Percentiles rank a stretch among this genome's conserved stretches.
Conservation (phyloP, 352 stramenopile genomes). For the Phytophthora niederhauseri region DNA sequence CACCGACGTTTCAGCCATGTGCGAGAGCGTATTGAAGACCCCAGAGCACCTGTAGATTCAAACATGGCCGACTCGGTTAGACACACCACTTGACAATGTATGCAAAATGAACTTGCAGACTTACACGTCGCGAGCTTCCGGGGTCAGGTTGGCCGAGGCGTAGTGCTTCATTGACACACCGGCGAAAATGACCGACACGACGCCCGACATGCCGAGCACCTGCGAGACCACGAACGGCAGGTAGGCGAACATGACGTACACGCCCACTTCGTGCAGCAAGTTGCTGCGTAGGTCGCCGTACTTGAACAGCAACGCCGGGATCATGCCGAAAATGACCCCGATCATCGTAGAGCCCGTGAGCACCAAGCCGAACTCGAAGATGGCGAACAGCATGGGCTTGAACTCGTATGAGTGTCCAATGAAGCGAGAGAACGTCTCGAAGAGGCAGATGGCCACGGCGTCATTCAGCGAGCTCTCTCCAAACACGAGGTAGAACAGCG, state of each 20-base stretch:
- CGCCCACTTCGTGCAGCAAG: conserved; percentile 87
- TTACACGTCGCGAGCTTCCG: conserved; percentile 82
- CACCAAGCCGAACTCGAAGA: conserved; percentile 91
- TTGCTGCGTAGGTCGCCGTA: conserved; percentile 88
- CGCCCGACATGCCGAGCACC: conserved; percentile 86
- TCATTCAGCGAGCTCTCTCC: conserved; percentile 96
- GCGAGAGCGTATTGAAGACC: conserved; percentile 91
- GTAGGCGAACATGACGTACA: conserved; percentile 91
- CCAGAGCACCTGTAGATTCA: conserved; percentile 61
- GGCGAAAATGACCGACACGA: conserved; percentile 95
- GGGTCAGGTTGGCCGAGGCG: conserved; percentile 84
- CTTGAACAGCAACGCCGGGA: conserved; percentile 92
- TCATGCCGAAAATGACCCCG: conserved; percentile 83
- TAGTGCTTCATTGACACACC: conserved; percentile 94
- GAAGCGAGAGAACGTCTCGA: conserved; percentile 93
- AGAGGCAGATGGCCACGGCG: conserved; percentile 94
- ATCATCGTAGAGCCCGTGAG: conserved; percentile 91
- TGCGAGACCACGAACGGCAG: conserved; percentile 78
- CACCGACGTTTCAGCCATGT: conserved; percentile 93
- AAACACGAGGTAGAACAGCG: conserved; percentile 96
- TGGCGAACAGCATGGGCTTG: conserved; percentile 75
- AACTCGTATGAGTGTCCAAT: conserved; percentile 88
- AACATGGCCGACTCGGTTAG: neutral
- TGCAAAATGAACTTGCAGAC: conserved; percentile 10
- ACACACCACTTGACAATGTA: neutral